Base-by-base conservation (phyloP, 108 stramenopile species). In the Skeletonema tropicum region DNA sequence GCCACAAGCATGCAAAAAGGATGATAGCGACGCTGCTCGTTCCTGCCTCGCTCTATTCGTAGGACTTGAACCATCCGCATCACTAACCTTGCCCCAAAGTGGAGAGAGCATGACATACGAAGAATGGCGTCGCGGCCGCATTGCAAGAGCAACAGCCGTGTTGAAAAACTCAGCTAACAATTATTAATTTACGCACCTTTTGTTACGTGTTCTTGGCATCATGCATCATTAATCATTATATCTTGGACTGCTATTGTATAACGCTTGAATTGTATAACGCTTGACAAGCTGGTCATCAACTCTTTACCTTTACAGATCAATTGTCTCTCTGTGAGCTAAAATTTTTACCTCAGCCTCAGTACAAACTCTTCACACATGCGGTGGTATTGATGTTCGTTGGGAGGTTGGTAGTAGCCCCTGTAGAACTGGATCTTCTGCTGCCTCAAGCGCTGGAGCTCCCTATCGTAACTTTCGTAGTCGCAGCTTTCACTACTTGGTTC, bases 1-100 rank as follows among this genome's bases (percentile, higher is more conserved):
- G 48, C 85, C 89, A 10, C 64, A 55, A 10, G 26, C 65, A 29
- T 31, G 49, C 36, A 21, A 57, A 13, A 45, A 46, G 33, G 65
- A 45, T 13, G 58, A 55, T 31, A 23, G 46, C 12, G 70, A 59
- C 48, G 61, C 41, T 10, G 85, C 87, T 17, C 77, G 89, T 13
- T 85, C 87, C 41, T 85, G 88, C 55, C 67, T 87, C 10, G 92
- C 89, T n/a, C 70, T 93, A 17, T 93, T 93, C 79, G 86, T 89
- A 33, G 92, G 92, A 17, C 57, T 93, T 38, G 80, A 89, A 45
- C 74, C 80, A 3, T 41, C 77, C 29, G 71, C 69, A 63, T 61
- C 23, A 42, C 62, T 91, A 26, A 32, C 14, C 11, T 57, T 74
- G 71, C 52, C 74, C 11, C 62, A 74, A 25, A 33, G 67, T 57